Evolutionary conservation across 2,329 filamentous ascomycete genomes (phyloP).

Genomic region (Aspergillus candidus): DNA sequence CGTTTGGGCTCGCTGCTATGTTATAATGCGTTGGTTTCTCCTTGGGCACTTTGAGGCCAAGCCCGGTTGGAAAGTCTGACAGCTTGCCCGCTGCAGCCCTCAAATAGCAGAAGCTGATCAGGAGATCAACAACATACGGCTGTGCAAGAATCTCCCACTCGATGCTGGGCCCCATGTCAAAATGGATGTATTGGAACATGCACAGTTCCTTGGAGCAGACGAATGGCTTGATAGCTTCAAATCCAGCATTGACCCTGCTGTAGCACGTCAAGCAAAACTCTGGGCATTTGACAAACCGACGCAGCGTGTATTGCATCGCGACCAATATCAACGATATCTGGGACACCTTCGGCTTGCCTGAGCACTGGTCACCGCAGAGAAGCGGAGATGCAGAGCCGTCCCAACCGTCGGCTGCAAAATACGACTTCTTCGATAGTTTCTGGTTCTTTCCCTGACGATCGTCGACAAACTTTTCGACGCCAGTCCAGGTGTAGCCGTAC

Average conservation of each 20-base stretch:
- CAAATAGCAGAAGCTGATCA: constrained; percentile 73
- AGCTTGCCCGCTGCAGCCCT: constrained; percentile 43
- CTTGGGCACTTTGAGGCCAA: constrained; percentile 50
- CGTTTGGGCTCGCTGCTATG: background rate
- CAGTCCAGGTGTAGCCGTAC: constrained; percentile 57
- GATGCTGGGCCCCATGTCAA: constrained; percentile 79
- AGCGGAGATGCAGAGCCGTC: constrained; percentile 32
- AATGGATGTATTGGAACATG: constrained; percentile 77
- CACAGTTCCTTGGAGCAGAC: constrained; percentile 73
- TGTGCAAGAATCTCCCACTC: constrained; percentile 77
- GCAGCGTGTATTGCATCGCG: constrained; percentile 68
- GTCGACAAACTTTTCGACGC: constrained; percentile 56
- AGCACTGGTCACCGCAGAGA: constrained; percentile 48
- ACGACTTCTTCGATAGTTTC: constrained; percentile 9
- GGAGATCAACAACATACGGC: constrained; percentile 75
- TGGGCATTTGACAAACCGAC: constrained; percentile 72
- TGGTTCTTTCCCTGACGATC: constrained; percentile 37
- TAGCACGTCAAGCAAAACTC: constrained; percentile 87
- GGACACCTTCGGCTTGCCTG: constrained; percentile 19
- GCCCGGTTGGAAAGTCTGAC: constrained; percentile 52
- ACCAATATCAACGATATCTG: constrained; percentile 51
- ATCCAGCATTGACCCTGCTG: constrained; percentile 56
- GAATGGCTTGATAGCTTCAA: constrained; percentile 53
- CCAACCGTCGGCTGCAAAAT: constrained; percentile 21
- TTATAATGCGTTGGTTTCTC: background rate